These are phyloP conservation scores for Hysterium pulicare DNA, from an alignment of 2,329 filamentous ascomycete species.

Conservation along the genomic window DNA sequence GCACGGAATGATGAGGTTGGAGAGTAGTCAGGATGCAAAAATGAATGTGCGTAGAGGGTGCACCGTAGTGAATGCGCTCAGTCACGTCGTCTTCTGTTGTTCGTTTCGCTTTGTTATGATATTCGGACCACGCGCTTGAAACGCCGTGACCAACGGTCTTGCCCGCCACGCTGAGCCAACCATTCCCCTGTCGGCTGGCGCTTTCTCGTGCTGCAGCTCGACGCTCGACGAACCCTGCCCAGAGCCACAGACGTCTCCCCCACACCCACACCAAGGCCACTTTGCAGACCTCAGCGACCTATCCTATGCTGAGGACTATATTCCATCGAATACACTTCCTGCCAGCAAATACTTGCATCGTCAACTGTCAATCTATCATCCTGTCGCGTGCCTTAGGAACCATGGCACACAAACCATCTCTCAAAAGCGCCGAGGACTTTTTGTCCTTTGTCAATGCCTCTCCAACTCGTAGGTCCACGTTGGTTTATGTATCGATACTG, in stretches of 20 bases:
- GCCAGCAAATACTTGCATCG: constrained; percentile 8
- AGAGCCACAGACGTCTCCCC: neutral
- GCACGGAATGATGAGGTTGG: neutral
- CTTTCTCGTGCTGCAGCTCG: neutral
- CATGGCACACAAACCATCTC: constrained; percentile 40
- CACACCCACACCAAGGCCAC: constrained; percentile 2
- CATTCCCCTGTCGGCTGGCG: neutral
- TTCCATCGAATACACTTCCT: constrained; percentile 8
- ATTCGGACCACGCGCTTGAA: constrained; percentile 1
- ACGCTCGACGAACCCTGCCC: neutral
- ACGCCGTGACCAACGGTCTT: neutral
- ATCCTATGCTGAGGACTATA: constrained; percentile 11
- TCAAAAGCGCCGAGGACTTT: constrained; percentile 69
- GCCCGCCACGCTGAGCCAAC: neutral
- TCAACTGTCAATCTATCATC: constrained; percentile 7
- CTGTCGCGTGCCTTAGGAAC: constrained; percentile 18
- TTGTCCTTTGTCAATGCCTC: constrained; percentile 91
- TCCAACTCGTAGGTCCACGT: constrained; percentile 69
- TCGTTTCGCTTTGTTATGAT: neutral
- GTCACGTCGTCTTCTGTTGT: neutral
- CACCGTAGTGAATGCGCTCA: neutral
- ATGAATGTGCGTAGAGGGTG: neutral
- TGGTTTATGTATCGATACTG: too few relatives aligned
- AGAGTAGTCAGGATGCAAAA: neutral
- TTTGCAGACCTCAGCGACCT: constrained; percentile 10